Percentiles rank a stretch among this genome's conserved stretches.
phyloP scores from a whole-genome alignment of 306 rosid species.

The Inga leiocalycina region DNA sequence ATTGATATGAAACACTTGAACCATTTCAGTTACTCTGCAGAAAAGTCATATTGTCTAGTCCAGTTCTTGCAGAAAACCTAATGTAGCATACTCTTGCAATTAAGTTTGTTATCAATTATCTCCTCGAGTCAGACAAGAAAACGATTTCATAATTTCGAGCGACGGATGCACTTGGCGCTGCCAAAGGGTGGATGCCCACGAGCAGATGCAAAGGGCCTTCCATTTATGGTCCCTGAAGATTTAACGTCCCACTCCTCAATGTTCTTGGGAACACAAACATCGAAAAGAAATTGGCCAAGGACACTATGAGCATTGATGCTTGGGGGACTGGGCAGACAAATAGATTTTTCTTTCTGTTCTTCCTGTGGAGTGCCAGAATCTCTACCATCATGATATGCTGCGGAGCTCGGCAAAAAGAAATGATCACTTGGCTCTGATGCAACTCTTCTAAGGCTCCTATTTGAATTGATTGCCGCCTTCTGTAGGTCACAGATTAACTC shows the following conservation, averaged over 20 bases:
- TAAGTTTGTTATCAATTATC: not conserved
- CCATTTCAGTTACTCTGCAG: not conserved
- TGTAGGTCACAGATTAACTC: constrained; percentile 71
- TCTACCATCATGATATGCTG: constrained; percentile 39
- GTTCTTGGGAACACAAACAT: constrained; percentile 74
- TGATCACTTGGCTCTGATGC: constrained; percentile 66
- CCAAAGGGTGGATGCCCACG: constrained; percentile 44
- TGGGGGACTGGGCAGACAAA: constrained; percentile 50
- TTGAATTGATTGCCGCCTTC: constrained; percentile 67
- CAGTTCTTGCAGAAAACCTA: not conserved
- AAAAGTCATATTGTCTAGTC: not conserved
- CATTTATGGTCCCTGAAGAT: constrained; percentile 34
- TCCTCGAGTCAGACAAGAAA: not conserved
- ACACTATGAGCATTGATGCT: constrained; percentile 68
- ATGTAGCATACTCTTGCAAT: not conserved
- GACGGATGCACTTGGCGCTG: constrained; percentile 50
- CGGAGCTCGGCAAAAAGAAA: constrained; percentile 67
- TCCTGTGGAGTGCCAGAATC: constrained; percentile 42
- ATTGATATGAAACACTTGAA: not conserved
- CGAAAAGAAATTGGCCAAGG: constrained; percentile 67
- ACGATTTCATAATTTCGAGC: constrained; percentile 53
- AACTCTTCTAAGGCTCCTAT: constrained; percentile 63
- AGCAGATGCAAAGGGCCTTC: constrained; percentile 61
- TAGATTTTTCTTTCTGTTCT: constrained; percentile 55
- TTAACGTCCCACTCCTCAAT: constrained; percentile 81